Conservation (phyloP, 805 yeast genomes). For the Metschnikowia gelsemii region DNA sequence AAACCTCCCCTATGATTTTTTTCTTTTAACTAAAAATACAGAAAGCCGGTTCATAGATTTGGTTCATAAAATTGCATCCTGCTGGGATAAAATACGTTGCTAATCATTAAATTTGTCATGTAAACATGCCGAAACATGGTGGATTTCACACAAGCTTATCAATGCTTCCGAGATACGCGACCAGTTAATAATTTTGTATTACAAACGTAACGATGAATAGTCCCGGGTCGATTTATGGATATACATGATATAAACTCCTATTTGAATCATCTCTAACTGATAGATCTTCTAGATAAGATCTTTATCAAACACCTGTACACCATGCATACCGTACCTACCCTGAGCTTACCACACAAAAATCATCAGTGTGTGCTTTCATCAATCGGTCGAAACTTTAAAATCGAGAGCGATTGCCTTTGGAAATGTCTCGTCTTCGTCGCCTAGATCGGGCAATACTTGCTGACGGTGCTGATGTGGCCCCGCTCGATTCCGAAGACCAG, state of each 20-base stretch:
- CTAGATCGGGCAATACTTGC: slow-evolving; percentile 25
- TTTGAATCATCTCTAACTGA: neutral
- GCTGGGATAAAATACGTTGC: neutral
- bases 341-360: too few species aligned
- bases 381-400: neutral
- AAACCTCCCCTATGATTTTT: neutral
- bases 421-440: slow-evolving; percentile 25
- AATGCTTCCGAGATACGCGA: neutral
- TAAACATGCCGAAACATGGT: neutral
- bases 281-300: neutral
- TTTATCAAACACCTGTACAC: neutral
- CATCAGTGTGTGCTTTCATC: too few species aligned
- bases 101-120: neutral
- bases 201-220: too few species aligned
- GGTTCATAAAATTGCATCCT: neutral
- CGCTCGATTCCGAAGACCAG: slow-evolving; percentile 27
- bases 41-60: neutral
- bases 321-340: neutral
- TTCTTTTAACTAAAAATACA: too few species aligned
- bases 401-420: neutral
- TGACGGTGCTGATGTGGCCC: slow-evolving; percentile 11
- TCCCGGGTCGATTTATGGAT: too few species aligned
- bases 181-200: too few species aligned
- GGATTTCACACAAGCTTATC: neutral
- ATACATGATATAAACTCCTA: too few species aligned